These are phyloP conservation scores for Kurtzmaniella cleridarum DNA, from an alignment of 805 yeast species.

Conservation along the genomic window DNA sequence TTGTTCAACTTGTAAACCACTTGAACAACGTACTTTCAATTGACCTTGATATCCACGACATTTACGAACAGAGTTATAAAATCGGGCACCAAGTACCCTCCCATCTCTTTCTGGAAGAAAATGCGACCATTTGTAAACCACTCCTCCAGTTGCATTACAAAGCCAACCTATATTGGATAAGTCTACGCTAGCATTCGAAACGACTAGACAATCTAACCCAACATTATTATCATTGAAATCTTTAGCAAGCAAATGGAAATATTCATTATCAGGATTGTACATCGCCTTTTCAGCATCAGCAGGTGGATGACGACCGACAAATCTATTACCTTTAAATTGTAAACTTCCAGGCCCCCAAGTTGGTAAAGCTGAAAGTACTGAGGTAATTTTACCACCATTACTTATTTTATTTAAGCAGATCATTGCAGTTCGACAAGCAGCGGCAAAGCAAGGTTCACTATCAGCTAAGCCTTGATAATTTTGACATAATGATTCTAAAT, in stretches of 20 bases:
- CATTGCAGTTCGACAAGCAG: conserved; percentile 68
- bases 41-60: conserved; percentile 74
- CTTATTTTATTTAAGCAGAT: conserved; percentile 58
- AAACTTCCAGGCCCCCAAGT: conserved; percentile 76
- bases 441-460: conserved; percentile 70
- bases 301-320: conserved; percentile 36
- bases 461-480: conserved; percentile 34
- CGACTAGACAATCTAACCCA: conserved; percentile 73
- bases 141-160: conserved; percentile 71
- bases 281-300: conserved; percentile 44
- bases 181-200: conserved; percentile 62
- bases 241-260: conserved; percentile 54
- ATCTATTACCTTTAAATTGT: conserved; percentile 35
- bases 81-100: conserved; percentile 53
- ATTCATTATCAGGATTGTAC: conserved; percentile 55
- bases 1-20: conserved; percentile 73
- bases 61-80: conserved; percentile 45
- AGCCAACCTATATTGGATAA: conserved; percentile 65
- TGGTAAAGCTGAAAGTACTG: conserved; percentile 66
- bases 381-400: conserved; percentile 75
- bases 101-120: conserved; percentile 71
- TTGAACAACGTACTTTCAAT: conserved; percentile 79
- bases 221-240: conserved; percentile 53
- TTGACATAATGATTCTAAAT: conserved; percentile 42
- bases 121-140: conserved; percentile 55